Percentiles rank a stretch among this genome's conserved stretches.
Conservation (phyloP, 495 filamentous ascomycete genomes). For the Penicillium canariense region DNA sequence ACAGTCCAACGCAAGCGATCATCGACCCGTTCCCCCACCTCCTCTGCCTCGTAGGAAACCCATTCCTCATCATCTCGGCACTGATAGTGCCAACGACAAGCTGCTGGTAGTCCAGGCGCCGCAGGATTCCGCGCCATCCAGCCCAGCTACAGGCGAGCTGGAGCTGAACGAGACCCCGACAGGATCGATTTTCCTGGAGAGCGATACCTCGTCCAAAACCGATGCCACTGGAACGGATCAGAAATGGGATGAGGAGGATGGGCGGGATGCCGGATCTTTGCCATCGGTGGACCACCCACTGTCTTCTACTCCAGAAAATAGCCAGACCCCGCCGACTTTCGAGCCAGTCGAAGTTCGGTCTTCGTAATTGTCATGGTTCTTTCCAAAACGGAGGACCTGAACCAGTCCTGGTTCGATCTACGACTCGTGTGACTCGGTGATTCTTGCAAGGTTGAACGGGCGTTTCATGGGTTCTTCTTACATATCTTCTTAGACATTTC, state of each 20-base stretch:
- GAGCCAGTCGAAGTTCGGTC: constrained; percentile 6
- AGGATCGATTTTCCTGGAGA: constrained; percentile 3
- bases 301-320: constrained; percentile 5
- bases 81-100: constrained; percentile 30
- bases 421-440: not conserved
- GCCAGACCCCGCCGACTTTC: constrained; percentile 1
- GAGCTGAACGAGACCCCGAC: constrained; percentile 12
- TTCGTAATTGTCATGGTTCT: not conserved
- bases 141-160: constrained; percentile 37
- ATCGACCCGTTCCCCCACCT: constrained; percentile 22
- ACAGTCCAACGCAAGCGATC: constrained; percentile 19
- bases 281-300: constrained; percentile 12
- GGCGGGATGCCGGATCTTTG: constrained; percentile 3
- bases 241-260: constrained; percentile 2
- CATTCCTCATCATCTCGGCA: constrained; percentile 22
- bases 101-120: constrained; percentile 53
- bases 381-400: not conserved
- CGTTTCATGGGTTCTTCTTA: not conserved
- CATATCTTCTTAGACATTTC: not conserved
- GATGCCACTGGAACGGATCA: not conserved
- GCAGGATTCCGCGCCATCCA: constrained; percentile 50
- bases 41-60: constrained; percentile 31
- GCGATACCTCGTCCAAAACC: constrained; percentile 10
- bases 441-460: not conserved
- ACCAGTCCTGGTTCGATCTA: not conserved